phyloP scores from a whole-genome alignment of 148 eudicot genomes.

The Rhododendron henanense region DNA sequence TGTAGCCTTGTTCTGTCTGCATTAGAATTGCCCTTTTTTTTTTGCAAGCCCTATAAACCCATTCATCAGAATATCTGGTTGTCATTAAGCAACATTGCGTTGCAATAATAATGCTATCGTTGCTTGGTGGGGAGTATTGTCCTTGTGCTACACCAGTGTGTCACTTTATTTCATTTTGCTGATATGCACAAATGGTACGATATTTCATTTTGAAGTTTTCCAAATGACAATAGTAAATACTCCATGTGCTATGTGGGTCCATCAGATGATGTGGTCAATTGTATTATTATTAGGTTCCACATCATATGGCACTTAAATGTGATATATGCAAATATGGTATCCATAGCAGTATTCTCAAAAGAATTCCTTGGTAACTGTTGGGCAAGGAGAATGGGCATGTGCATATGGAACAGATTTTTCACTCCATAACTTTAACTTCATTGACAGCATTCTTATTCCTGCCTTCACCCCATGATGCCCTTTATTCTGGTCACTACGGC shows the following conservation, averaged over 20 bases:
- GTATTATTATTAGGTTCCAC: background rate
- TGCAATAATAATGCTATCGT: background rate
- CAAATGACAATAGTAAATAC: background rate
- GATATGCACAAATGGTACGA: background rate
- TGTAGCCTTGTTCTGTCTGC: background rate
- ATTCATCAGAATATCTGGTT: background rate
- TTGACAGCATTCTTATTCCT: background rate
- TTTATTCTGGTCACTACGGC: background rate
- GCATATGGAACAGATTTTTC: background rate
- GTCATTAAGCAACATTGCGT: background rate
- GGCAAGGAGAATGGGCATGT: background rate
- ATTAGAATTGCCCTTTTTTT: background rate
- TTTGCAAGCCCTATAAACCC: background rate
- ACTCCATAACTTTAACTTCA: background rate
- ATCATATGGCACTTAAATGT: background rate
- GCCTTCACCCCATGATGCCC: background rate
- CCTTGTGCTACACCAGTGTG: background rate
- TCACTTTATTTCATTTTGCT: background rate
- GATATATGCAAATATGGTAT: background rate
- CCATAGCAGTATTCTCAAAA: background rate
- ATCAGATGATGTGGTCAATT: background rate
- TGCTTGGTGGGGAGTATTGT: background rate
- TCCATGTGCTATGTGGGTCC: background rate
- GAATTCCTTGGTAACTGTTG: background rate
- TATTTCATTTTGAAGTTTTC: background rate